Evolutionary conservation across 441 rosid genomes (phyloP), one percentile per base, ranked within the genome.

Genomic region (Manihot esculenta): DNA sequence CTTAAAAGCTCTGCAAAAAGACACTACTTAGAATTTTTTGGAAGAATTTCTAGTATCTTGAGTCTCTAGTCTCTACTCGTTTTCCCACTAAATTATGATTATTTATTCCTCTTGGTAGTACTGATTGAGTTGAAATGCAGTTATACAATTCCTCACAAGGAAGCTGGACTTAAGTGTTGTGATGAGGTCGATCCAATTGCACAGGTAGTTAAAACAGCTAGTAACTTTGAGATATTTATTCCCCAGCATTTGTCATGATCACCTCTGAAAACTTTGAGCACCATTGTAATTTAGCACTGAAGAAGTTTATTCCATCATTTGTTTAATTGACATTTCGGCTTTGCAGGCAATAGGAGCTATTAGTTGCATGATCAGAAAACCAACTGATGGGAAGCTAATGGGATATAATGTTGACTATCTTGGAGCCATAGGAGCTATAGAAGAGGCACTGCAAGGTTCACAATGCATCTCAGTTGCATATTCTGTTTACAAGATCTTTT

Each of bases 161-260:
- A 85, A 77, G 85, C 74, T 68, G 93, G 83, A 72, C 81, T 88
- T 57, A 76, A 74, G 48, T 86, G 86, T 79, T 83, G 89, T 64
- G 88, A 88, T 47, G 89, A 86, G 76, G 72, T 86, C 21, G 87
- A 88, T 76, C 89, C 91, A 69, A 64, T 85, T 71, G 91, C 91
- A 10, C 82, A 83, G 90, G 89, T 88, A 74, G 48, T 20, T 68
- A 60, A 59, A 30, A 47, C 35, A 49, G 51, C 73, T 72, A 9
- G 59, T 47, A 12, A 21, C 13, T 64, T 67, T 42, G 41, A 2
- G n/a, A 50, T 24, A 8, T 57, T 66, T 62, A 10, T 55, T 35
- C 3, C 64, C 27, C 3, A 54, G 53, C 53, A 64, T 42, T 23
- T n/a, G 30, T 7, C 55, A 15, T 5, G 13, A 49, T 45, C 14